These are phyloP conservation scores for Mycena polygramma DNA, from an alignment of 768 basidiomycete species.

Conservation along the genomic window DNA sequence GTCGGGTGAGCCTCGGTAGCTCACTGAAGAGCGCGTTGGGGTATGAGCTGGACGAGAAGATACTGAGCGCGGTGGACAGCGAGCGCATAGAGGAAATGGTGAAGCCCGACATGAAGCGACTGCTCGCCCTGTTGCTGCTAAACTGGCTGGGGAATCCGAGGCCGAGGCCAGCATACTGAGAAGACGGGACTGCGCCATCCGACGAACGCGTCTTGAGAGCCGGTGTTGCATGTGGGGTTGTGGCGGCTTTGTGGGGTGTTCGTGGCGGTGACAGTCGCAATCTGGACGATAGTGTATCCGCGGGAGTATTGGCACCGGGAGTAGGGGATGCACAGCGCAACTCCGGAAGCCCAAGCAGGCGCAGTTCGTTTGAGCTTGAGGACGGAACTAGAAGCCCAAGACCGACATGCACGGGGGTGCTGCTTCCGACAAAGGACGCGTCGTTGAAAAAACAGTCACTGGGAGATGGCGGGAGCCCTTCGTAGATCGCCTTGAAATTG, in stretches of 20 bases:
- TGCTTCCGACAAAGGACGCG: not conserved
- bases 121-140: not conserved
- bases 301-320: not conserved
- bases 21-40: not conserved
- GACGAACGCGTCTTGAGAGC: not conserved
- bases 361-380: conserved; percentile 3
- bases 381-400: conserved; percentile 9
- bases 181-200: not conserved
- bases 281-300: not conserved
- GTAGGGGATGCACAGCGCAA: not conserved
- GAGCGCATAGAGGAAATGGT: not conserved
- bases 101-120: not conserved
- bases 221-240: not conserved
- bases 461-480: conserved; percentile 24
- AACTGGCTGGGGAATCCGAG: conserved; percentile 14
- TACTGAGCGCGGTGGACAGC: not conserved
- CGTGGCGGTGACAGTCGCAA: not conserved
- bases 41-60: not conserved
- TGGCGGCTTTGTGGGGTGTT: not conserved
- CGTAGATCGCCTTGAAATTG: conserved; percentile 1
- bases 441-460: conserved; percentile 28
- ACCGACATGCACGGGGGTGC: conserved; percentile 10
- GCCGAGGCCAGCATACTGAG: conserved; percentile 15
- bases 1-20: conserved; percentile 1
- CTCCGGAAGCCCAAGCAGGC: not conserved